Conservation (phyloP, 139 green algal genomes). For the Pleodorina starrii region DNA sequence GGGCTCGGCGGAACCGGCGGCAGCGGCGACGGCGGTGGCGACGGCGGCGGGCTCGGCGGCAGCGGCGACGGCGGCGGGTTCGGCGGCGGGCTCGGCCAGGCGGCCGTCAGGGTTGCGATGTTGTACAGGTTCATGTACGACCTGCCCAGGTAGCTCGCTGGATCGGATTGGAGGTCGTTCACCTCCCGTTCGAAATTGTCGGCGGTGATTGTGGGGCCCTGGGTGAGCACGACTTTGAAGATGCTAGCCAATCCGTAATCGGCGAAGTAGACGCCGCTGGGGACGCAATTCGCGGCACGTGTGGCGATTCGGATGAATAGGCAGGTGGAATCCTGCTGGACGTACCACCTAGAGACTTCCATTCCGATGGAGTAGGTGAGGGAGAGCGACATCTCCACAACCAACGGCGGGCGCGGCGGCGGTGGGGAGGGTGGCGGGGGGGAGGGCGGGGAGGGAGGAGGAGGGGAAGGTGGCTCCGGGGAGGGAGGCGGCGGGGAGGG, state of each 20-base stretch:
- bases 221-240: background rate
- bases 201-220: background rate
- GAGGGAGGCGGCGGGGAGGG: background rate
- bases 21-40: background rate
- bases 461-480: background rate
- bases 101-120: background rate
- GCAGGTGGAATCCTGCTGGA: slow-evolving; percentile 19
- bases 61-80: background rate
- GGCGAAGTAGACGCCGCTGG: background rate
- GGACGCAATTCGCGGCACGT: background rate
- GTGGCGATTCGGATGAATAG: background rate
- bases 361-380: background rate
- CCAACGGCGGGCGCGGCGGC: background rate
- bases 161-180: background rate
- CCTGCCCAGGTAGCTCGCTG: background rate
- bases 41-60: background rate
- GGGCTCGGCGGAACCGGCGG: background rate
- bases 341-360: background rate
- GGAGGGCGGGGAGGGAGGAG: background rate
- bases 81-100: slow-evolving; percentile 23
- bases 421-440: background rate
- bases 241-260: background rate
- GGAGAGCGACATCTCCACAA: background rate
- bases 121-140: background rate
- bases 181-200: background rate